Evolutionary conservation across 441 rosid genomes (phyloP).

Genomic region (Populus hybrid): DNA sequence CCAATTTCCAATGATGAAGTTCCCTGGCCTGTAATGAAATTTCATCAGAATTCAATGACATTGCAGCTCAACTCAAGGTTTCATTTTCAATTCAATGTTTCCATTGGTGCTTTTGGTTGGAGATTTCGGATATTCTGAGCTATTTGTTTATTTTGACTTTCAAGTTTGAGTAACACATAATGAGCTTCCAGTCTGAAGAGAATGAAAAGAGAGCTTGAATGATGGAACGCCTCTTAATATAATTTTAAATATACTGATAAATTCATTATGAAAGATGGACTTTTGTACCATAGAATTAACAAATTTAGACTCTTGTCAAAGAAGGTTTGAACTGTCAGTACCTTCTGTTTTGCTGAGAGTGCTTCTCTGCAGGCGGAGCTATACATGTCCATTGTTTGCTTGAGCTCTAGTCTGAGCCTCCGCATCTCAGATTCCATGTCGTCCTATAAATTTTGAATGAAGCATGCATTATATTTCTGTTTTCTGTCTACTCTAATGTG

Average conservation of each 20-base stretch:
- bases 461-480: background rate
- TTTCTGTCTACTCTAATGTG: background rate
- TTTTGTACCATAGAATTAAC: background rate
- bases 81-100: background rate
- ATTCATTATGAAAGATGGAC: background rate
- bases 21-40: conserved; percentile 46
- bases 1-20: conserved; percentile 59
- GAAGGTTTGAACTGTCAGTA: conserved; percentile 11
- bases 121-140: background rate
- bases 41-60: background rate
- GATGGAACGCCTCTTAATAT: background rate
- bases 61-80: background rate
- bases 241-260: no score
- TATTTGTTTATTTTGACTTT: background rate
- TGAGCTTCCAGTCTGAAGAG: background rate
- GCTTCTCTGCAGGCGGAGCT: conserved; percentile 83
- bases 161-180: background rate
- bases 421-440: conserved; percentile 78
- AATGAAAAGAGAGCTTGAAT: background rate
- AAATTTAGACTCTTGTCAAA: background rate
- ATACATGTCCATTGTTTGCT: conserved; percentile 85
- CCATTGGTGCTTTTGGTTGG: background rate
- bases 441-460: conserved; percentile 42
- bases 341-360: conserved; percentile 65
- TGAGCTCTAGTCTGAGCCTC: conserved; percentile 70